These are phyloP conservation scores for Nemania serpens DNA, from an alignment of 2,329 filamentous ascomycete genomes.

Conservation along the genomic window DNA sequence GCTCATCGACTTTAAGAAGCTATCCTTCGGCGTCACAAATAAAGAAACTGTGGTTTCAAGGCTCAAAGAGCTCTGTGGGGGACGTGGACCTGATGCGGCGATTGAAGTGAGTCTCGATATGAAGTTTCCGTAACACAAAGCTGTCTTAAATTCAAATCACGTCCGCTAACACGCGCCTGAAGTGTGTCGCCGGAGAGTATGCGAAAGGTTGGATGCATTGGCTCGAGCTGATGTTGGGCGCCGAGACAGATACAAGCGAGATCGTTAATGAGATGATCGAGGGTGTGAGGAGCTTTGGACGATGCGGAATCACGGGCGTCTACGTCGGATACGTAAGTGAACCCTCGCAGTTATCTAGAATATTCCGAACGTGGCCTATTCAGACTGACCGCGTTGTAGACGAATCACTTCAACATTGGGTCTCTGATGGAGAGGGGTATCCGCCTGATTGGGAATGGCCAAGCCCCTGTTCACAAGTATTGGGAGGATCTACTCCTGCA, in stretches of 20 bases:
- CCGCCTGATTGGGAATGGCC: slow-evolving; percentile 70
- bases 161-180: not conserved
- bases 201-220: slow-evolving; percentile 65
- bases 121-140: not conserved
- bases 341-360: not conserved
- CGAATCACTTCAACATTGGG: slow-evolving; percentile 83
- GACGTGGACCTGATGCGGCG: slow-evolving; percentile 73
- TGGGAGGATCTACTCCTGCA: slow-evolving; percentile 75
- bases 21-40: slow-evolving; percentile 61
- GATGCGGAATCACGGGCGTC: slow-evolving; percentile 77
- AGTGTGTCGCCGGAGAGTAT: slow-evolving; percentile 67
- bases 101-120: slow-evolving; percentile 43
- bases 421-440: slow-evolving; percentile 87
- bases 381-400: slow-evolving; percentile 68
- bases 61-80: slow-evolving; percentile 74
- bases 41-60: slow-evolving; percentile 68
- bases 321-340: slow-evolving; percentile 62
- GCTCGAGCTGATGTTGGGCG: slow-evolving; percentile 62
- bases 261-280: slow-evolving; percentile 81
- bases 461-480: slow-evolving; percentile 79
- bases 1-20: slow-evolving; percentile 68
- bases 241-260: slow-evolving; percentile 85
- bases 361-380: not conserved
- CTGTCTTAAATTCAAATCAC: not conserved
- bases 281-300: slow-evolving; percentile 71